These are phyloP conservation scores for Leptodontidium sp. DNA, from an alignment of 2,329 filamentous ascomycete genomes.

Conservation along the genomic window DNA sequence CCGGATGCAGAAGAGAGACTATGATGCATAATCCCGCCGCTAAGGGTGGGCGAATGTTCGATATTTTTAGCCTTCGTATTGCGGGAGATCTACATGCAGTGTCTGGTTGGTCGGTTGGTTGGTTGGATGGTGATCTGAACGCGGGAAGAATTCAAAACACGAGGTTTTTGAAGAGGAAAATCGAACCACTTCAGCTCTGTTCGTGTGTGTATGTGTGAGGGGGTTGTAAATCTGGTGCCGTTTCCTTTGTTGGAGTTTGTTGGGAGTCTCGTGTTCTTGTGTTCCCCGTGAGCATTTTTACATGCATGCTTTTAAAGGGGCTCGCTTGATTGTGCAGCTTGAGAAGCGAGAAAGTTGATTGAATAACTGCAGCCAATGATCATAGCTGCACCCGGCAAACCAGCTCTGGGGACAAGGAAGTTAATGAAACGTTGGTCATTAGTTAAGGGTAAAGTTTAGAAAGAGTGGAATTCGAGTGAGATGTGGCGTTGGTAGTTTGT, in stretches of 20 bases:
- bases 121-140: not conserved
- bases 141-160: not conserved
- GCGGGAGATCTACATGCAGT: constrained; percentile 17
- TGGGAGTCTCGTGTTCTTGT: constrained; percentile 11
- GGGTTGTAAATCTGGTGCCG: not conserved
- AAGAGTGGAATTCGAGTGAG: not conserved
- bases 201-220: not conserved
- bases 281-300: not conserved
- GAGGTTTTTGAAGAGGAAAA: not conserved
- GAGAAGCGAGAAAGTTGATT: constrained; percentile 2
- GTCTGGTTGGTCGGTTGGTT: not conserved
- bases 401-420: not conserved
- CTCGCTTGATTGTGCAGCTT: constrained; percentile 2
- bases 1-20: not conserved
- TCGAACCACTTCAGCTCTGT: not conserved
- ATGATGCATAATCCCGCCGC: constrained; percentile 19
- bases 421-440: not conserved
- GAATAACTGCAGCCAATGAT: not conserved
- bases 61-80: constrained; percentile 22
- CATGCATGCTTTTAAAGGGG: not conserved
- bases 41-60: not conserved
- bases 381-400: not conserved
- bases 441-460: not conserved
- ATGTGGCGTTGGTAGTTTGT: not conserved
- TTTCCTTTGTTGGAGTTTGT: not conserved